Evolutionary conservation across 164 flowering plant species (phyloP), one percentile per base, ranked within the genome.

Genomic region (Aristolochia contorta): DNA sequence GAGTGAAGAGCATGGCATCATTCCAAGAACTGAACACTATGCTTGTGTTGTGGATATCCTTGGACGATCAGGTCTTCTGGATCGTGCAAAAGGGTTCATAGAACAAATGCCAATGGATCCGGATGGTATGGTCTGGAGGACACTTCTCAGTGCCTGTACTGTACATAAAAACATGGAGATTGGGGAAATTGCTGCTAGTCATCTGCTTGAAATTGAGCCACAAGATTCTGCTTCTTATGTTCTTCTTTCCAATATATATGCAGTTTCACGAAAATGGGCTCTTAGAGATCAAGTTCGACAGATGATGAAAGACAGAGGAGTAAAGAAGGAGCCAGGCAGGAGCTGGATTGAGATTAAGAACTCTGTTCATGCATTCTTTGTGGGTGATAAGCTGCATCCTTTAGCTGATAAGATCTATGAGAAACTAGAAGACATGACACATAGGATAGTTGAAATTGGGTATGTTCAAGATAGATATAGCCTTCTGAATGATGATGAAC

Each of bases 91-190:
- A 61, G 49, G 51, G 13, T 70, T 74, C 55, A 67, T 74, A 47
- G 67, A 67, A 37, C 59, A 67, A 59, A 70, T 74, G 72, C 74
- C 74, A 1, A 74, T 70, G 8, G 48, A 37, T 18, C 69, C 77
- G 1, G 72, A 74, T 64, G 74, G 74, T 3, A 70, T 70, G 77
- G 64, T 74, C n/a, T 74, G 77, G 77, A 70, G 69, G 52, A 74
- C 77, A 46, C 64, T 74, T 70, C 66, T 70, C 27, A 65, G 71
- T 58, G 74, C 74, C 25, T 74, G 77, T 61, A 61, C 64, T 13
- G 69, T 74, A 56, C 74, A 67, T 48, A 67, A 59, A 48, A 74
- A 74, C 52, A 56, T 70, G 60, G 71, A 67, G 22, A 70, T 74
- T 19, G 77, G 77, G 32, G 74, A 70, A 59, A 32, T 67, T 61